Base-by-base conservation (phyloP, 2,329 filamentous ascomycete species). In the Hypomyces perniciosus region DNA sequence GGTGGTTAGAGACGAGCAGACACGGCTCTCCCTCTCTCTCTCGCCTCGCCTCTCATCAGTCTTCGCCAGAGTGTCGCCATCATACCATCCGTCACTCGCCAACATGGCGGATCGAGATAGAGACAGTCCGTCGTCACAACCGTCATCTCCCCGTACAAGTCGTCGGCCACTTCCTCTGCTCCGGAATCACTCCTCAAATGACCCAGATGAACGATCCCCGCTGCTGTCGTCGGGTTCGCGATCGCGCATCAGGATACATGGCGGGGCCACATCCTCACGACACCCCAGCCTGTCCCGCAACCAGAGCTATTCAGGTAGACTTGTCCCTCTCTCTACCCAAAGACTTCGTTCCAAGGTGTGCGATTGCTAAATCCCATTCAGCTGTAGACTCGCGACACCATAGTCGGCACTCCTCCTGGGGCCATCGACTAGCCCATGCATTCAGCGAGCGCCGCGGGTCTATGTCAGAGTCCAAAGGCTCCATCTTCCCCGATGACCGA, bases 401-500 rank as follows among this genome's bases (percentile, higher is more conserved):
- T 64, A 79, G 72, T 59, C 77, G 82, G 41, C 74, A 76, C 40
- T 74, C 74, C 26, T 85, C 82, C 12, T 83, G 76, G 74, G 72
- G 80, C 13, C 72, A 77, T 38, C 79, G 86, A 13, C 72, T 88
- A 27, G 79, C 80, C 53, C 79, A 78, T 53, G 85, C 81, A 48
- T 72, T 88, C 51, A 73, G 71, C 52, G 83, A 78, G 61, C 73
- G 76, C 20, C 20, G 20, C 20, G 20, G 20, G 56, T 77, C 77
- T 54, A 72, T 85, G 68, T 68, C 76, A 54, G 83, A 86, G 55
- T 84, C 84, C 44, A 87, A 84, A 61, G 72, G 76, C 33, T 84
- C 82, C 4, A 70, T 86, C 8, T 85, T 83, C 59, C 74, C 85
- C 46, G 88, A 96, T 63, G 90, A 97, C 59, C 84, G 93, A 54